Evolutionary conservation across 176 grass and related monocot genomes (phyloP).

Genomic region (sorghum (Sorghum bicolor)): Sorghum_bicolor_NCBIv3 NC_012877.2:55143501-55144000

Average conservation of each 20-base stretch:
- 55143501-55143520: background rate
- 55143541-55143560: background rate
- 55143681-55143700: slow-evolving; percentile 21
- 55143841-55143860: background rate
- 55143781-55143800: background rate
- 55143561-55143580: background rate
- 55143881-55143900: background rate
- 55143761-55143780: slow-evolving; percentile 13
- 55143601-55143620: background rate
- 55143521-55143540: background rate
- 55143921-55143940: background rate
- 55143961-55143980: background rate
- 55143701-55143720: background rate
- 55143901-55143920: background rate
- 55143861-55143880: background rate
- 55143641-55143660: slow-evolving; percentile 15
- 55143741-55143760: background rate
- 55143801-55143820: background rate
- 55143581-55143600: background rate
- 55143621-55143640: background rate
- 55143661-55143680: slow-evolving; percentile 12
- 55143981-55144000: slow-evolving; percentile 30
- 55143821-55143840: slow-evolving; percentile 5
- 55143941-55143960: background rate
- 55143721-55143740: background rate